Evolutionary conservation across 768 basidiomycete genomes (phyloP).

Genomic region (Hortiboletus campestris): DNA sequence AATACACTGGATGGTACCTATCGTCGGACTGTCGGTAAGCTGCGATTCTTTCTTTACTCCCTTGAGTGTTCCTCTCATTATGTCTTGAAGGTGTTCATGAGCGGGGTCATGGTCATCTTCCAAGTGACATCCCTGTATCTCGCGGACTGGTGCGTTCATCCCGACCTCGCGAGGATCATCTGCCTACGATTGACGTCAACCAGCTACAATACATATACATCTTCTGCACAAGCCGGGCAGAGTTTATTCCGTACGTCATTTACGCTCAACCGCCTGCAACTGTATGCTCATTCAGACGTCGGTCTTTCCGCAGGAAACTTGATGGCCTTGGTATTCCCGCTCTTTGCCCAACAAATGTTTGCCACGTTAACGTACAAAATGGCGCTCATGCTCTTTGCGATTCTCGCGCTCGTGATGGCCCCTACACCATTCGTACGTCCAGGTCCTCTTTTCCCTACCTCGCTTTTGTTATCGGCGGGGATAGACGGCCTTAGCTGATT

Average conservation of each 20-base stretch:
- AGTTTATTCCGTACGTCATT: constrained; percentile 41
- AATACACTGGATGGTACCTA: constrained; percentile 58
- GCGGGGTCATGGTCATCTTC: constrained; percentile 40
- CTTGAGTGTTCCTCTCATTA: neutral
- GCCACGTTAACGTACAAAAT: constrained; percentile 46
- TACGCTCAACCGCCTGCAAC: neutral
- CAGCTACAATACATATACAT: constrained; percentile 48
- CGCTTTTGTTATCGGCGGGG: neutral
- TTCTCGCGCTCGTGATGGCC: constrained; percentile 42
- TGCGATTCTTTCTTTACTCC: neutral
- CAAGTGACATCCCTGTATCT: constrained; percentile 47
- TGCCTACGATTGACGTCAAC: neutral
- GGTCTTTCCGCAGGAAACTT: constrained; percentile 34
- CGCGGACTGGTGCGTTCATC: constrained; percentile 44
- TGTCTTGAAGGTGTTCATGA: constrained; percentile 39
- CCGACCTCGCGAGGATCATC: neutral
- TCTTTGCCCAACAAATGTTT: constrained; percentile 50
- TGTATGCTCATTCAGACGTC: neutral
- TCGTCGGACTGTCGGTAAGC: constrained; percentile 23
- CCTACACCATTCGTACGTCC: constrained; percentile 43
- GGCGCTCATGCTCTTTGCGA: constrained; percentile 43
- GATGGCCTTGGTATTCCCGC: constrained; percentile 44
- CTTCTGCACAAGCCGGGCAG: constrained; percentile 54
- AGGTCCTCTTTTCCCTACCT: no score
- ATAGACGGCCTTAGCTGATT: constrained; percentile 1